phyloP scores from a whole-genome alignment of 345 rosid genomes.

The Rhodamnia rubescens region DNA sequence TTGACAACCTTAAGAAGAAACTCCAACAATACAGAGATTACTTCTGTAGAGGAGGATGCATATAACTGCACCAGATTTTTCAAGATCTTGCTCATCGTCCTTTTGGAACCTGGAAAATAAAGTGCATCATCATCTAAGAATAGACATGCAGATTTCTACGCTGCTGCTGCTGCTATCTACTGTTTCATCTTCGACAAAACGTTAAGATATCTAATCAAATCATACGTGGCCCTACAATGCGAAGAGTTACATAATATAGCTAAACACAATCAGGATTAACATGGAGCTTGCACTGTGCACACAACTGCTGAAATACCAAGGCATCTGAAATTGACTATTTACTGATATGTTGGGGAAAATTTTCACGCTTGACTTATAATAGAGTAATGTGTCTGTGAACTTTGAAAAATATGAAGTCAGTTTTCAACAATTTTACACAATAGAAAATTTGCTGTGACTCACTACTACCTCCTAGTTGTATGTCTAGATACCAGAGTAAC shows the following conservation, averaged over 20 bases:
- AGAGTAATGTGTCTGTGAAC: not conserved
- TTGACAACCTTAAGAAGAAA: conserved; percentile 8
- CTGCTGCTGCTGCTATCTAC: not conserved
- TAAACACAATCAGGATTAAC: not conserved
- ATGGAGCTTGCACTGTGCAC: not conserved
- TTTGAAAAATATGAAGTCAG: not conserved
- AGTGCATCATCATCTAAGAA: not conserved
- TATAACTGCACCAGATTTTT: conserved; percentile 48
- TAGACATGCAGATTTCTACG: not conserved
- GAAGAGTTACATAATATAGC: not conserved
- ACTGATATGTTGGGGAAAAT: not conserved
- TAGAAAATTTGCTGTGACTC: not conserved
- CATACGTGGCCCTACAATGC: not conserved
- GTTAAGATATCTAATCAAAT: not conserved
- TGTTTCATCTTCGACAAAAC: not conserved
- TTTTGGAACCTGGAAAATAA: conserved; percentile 50
- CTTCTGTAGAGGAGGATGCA: conserved; percentile 62
- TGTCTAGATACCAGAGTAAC: not conserved
- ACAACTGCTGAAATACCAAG: not conserved
- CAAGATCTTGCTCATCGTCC: conserved; percentile 31
- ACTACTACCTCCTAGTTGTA: not conserved
- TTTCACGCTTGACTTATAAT: not conserved
- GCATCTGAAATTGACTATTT: not conserved
- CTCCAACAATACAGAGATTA: conserved; percentile 53
- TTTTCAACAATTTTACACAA: not conserved